These are phyloP conservation scores for Agrocybe praecox DNA, from an alignment of 768 basidiomycete species.

Conservation along the genomic window DNA sequence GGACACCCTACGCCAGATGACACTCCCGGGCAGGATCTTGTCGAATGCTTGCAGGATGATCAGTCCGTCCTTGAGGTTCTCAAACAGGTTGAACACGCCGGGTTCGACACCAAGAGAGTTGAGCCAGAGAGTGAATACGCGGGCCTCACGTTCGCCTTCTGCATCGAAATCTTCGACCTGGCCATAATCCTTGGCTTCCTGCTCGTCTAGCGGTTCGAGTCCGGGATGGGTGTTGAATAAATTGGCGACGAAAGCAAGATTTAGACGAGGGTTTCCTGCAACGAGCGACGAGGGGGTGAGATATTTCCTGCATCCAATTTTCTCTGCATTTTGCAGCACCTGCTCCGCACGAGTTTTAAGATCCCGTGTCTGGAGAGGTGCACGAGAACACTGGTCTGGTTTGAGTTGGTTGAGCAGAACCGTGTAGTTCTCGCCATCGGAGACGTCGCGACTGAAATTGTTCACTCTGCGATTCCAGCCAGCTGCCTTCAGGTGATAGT, in stretches of 20 bases:
- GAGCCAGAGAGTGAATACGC: conserved; percentile 97
- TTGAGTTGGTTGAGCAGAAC: conserved; percentile 94
- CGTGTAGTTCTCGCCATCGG: conserved; percentile 97
- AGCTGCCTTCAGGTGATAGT: conserved; percentile 96
- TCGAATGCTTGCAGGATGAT: conserved; percentile 96
- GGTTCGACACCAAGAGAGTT: conserved; percentile 98
- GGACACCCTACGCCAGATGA: conserved; percentile 94
- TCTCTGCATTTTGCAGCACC: conserved; percentile 92
- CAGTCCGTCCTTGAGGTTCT: conserved; percentile 92
- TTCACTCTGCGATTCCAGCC: conserved; percentile 91
- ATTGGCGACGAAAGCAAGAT: conserved; percentile 98
- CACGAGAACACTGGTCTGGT: conserved; percentile 89
- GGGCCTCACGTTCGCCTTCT: conserved; percentile 97
- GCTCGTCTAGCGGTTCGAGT: conserved; percentile 90
- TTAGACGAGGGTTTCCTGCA: conserved; percentile 93
- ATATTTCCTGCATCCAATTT: conserved; percentile 95
- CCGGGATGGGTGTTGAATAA: conserved; percentile 98
- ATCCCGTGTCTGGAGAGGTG: conserved; percentile 86
- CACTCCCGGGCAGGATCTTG: conserved; percentile 89
- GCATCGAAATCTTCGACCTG: conserved; percentile 97
- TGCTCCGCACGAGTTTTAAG: conserved; percentile 84
- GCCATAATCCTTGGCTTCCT: conserved; percentile 90
- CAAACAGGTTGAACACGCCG: conserved; percentile 93
- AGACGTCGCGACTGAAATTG: conserved; percentile 98
- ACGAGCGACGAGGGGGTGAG: conserved; percentile 90